Conservation (phyloP, 257 asterid species). For the Catharanthus roseus region DNA sequence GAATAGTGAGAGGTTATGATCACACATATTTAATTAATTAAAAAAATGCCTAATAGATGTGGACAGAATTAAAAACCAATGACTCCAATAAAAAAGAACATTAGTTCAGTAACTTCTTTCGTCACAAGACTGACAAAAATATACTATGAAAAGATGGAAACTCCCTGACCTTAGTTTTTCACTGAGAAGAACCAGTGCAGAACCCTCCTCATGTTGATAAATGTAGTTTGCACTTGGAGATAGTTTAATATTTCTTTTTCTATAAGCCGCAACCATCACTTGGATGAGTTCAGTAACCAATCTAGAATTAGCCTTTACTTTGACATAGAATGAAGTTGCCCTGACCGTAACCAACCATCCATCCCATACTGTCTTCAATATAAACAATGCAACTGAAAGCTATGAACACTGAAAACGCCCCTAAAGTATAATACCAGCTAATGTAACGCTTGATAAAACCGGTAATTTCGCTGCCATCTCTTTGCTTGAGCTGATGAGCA, state of each 20-base stretch:
- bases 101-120: neutral
- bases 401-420: slow-evolving; percentile 34
- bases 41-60: no score
- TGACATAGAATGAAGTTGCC: slow-evolving; percentile 53
- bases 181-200: slow-evolving; percentile 5
- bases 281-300: slow-evolving; percentile 43
- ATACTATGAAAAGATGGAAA: neutral
- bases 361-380: slow-evolving; percentile 68
- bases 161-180: neutral
- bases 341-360: slow-evolving; percentile 74
- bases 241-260: slow-evolving; percentile 32
- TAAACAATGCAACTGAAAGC: slow-evolving; percentile 56
- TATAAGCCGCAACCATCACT: slow-evolving; percentile 54
- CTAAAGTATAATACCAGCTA: slow-evolving; percentile 61
- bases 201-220: slow-evolving; percentile 38
- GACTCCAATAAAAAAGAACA: slow-evolving; percentile 35
- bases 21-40: no score
- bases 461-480: slow-evolving; percentile 11
- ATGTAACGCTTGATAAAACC: slow-evolving; percentile 38
- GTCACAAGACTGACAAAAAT: neutral
- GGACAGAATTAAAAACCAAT: no score
- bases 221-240: neutral
- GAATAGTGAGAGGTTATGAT: no score
- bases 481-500: slow-evolving; percentile 47
- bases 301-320: slow-evolving; percentile 35